Evolutionary conservation across 2,329 filamentous ascomycete genomes (phyloP).

Genomic region (Geosmithia morbida): DNA sequence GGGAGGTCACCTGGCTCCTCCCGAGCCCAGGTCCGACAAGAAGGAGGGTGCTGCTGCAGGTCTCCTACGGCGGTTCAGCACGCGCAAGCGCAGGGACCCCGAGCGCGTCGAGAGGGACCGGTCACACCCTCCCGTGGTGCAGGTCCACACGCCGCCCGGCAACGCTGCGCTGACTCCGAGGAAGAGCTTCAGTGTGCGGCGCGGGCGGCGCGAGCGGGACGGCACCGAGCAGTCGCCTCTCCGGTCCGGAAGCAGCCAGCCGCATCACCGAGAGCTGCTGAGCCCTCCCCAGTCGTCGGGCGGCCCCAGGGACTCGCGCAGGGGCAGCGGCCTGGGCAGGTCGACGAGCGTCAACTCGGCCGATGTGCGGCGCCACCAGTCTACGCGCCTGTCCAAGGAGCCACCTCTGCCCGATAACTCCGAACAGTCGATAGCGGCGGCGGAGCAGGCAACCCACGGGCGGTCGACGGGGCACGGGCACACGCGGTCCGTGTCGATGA

Average conservation of each 20-base stretch:
- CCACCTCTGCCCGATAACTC: conserved; percentile 66
- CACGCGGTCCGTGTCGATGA: conserved; percentile 47
- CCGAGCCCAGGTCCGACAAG: conserved; percentile 49
- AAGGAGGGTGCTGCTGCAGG: conserved; percentile 82
- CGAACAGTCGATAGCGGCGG: conserved; percentile 50
- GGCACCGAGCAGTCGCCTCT: conserved; percentile 29
- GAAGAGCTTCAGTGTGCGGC: conserved; percentile 79
- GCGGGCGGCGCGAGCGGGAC: conserved; percentile 37
- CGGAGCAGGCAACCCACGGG: conserved; percentile 30
- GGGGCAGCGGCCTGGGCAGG: conserved; percentile 56
- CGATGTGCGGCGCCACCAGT: conserved; percentile 55
- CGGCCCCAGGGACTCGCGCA: conserved; percentile 33
- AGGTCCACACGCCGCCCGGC: conserved; percentile 66
- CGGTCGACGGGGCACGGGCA: conserved; percentile 31
- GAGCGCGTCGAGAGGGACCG: conserved; percentile 48
- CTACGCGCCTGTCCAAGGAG: conserved; percentile 38
- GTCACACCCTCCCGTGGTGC: conserved; percentile 58
- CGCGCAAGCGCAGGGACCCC: conserved; percentile 56
- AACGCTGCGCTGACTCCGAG: conserved; percentile 44
- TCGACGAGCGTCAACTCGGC: conserved; percentile 88
- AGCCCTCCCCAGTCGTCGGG: conserved; percentile 55
- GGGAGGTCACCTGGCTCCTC: conserved; percentile 17
- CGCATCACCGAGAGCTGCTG: conserved; percentile 65
- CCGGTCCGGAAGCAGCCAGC: conserved; percentile 47
- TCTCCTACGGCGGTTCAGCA: conserved; percentile 80